These are phyloP conservation scores for Hypoxylon sp. DNA, from an alignment of 2,329 filamentous ascomycete genomes.

Conservation along the genomic window DNA sequence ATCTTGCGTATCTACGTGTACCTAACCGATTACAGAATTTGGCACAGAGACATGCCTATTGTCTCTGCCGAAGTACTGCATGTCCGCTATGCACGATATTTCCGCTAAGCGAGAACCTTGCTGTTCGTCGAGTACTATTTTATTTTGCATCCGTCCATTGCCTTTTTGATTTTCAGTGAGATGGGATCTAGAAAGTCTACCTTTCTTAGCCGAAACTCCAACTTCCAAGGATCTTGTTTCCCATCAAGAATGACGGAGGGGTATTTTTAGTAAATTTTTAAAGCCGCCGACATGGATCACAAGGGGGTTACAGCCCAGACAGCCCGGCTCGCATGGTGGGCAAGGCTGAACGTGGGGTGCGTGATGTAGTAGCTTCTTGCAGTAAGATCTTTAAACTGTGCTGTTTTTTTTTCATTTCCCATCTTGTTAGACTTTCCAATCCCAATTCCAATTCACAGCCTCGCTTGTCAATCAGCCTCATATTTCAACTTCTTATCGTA, in stretches of 20 bases:
- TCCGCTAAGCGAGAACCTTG: conserved; percentile 27
- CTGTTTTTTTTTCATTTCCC: conserved; percentile 20
- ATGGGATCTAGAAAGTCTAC: too few relatives aligned
- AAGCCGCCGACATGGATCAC: conserved; percentile 17
- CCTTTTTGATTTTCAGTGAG: too few relatives aligned
- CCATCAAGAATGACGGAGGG: too few relatives aligned
- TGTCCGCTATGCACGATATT: conserved; percentile 28
- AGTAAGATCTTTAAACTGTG: conserved; percentile 28
- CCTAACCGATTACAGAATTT: conserved; percentile 22
- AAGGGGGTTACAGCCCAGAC: conserved; percentile 6
- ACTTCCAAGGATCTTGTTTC: too few relatives aligned
- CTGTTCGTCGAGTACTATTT: too few relatives aligned
- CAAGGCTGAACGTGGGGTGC: conserved; percentile 35
- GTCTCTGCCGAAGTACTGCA: conserved; percentile 29
- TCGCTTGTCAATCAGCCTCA: conserved; percentile 25
- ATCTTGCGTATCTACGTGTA: conserved; percentile 31
- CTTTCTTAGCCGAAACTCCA: too few relatives aligned
- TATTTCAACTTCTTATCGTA: too few relatives aligned
- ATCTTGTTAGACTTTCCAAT: conserved; percentile 14
- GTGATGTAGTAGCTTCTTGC: conserved; percentile 16
- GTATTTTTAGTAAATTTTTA: conserved; percentile 13
- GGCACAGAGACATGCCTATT: conserved; percentile 7
- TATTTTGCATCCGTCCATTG: too few relatives aligned
- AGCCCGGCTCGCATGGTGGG: conserved; percentile 18
- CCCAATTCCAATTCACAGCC: conserved; percentile 8